Base-by-base conservation (phyloP, 1,284 basidiomycete species). In the Trichosporon sp. region DNA sequence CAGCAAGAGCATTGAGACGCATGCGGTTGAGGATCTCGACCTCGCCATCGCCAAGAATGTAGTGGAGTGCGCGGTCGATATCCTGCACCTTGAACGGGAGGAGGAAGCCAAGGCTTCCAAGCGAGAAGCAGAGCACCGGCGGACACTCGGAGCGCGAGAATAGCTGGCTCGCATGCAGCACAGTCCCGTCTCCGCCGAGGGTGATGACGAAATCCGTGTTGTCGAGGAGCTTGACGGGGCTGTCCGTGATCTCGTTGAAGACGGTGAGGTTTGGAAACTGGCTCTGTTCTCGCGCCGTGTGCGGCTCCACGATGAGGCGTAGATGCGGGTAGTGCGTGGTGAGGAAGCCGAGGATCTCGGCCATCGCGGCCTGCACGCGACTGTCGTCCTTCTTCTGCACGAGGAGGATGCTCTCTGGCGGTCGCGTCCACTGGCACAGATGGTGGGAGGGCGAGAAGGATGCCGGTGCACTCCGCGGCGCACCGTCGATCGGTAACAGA, bases 91-190 rank as follows among this genome's bases (percentile, higher is more conserved):
- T 92, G 84, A 97, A 98, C 0, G 96, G 96, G 19, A 98, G 87
- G 16, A 98, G 85, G 82, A 98, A 98, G 0, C 96, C 96, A 0
- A 98, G 86, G 0, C 93, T 96, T 6, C 96, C 96, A 92, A 98
- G 94, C 0, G 92, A 95, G 84, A 98, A 97, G 79, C 93, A 96
- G 46, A 98, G 86, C 0, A 98, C 95, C 0, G 96, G 96, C 1
- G 96, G 96, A 12, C 97, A 95, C 26, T 93, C 91, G 40, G 91
- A 92, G 7, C 77, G 70, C 77, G 91, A 92, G 83, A 98, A 98
- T 5, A 98, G 85, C 31, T 93, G 94, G 4, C 95, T 96, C 0
- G 94, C 94, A 80, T 97, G 95, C 2, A 98, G 87, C 66, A 98
- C 96, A 1, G 96, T 98, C 1, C 96, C 96, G 80, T 98, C 96